These are phyloP conservation scores for Glycine tomentella DNA, from an alignment of 306 rosid species.

Conservation along the genomic window DNA sequence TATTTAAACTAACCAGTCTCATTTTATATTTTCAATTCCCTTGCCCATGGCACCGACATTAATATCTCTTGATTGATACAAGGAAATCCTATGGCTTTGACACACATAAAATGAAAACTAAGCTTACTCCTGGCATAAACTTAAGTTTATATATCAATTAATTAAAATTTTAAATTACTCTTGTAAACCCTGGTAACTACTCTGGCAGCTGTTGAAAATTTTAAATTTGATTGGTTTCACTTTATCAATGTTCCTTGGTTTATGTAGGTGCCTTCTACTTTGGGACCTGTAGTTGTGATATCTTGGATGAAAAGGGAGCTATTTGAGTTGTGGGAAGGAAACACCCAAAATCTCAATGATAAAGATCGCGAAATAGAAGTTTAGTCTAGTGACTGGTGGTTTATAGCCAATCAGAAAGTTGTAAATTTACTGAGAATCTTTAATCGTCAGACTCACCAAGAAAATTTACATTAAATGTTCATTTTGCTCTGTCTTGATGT, in stretches of 20 bases:
- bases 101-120: conserved; percentile 3
- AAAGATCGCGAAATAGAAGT: conserved; percentile 78
- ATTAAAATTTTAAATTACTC: not conserved
- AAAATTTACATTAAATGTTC: conserved; percentile 47
- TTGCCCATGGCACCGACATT: not conserved
- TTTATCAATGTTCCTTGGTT: conserved; percentile 35
- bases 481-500: conserved; percentile 28
- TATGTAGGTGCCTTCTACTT: conserved; percentile 89
- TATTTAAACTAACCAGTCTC: conserved; percentile 7
- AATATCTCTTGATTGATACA: not conserved
- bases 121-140: not conserved
- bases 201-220: too few relatives aligned
- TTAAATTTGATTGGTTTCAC: not conserved
- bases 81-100: not conserved
- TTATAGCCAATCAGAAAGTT: conserved; percentile 52
- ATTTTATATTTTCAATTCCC: not conserved
- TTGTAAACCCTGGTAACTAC: not conserved
- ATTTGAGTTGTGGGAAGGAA: conserved; percentile 90
- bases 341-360: conserved; percentile 59
- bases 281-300: conserved; percentile 79
- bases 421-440: conserved; percentile 68
- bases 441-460: conserved; percentile 39
- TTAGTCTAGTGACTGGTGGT: conserved; percentile 47
- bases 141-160: conserved; percentile 6
- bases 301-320: conserved; percentile 90